Percentiles rank a stretch among this genome's conserved stretches.
Evolutionary conservation across 495 filamentous ascomycete species (phyloP).

Genomic region (Hypoxylon fragiforme): DNA sequence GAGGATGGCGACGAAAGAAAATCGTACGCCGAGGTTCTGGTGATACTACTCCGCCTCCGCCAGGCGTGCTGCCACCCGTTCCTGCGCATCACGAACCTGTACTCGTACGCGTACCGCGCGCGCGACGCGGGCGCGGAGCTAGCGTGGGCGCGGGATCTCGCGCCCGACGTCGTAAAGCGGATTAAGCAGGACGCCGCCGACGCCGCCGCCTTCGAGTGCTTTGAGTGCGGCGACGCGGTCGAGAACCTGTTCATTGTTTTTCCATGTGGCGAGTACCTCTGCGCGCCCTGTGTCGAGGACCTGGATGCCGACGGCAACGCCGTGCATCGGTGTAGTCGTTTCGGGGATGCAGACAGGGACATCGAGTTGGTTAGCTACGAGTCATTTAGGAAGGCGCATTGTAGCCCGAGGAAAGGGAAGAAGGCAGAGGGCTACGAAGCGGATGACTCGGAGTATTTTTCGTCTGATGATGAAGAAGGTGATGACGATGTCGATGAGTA

Average conservation of each 20-base stretch:
- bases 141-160: constrained; percentile 58
- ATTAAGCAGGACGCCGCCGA: too few relatives aligned
- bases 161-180: constrained; percentile 66
- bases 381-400: constrained; percentile 77
- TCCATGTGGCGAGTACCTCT: constrained; percentile 83
- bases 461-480: constrained; percentile 40
- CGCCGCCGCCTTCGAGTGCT: constrained; percentile 63
- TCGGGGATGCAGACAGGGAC: constrained; percentile 72
- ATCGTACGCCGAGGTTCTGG: constrained; percentile 81
- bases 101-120: constrained; percentile 63
- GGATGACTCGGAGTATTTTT: constrained; percentile 38
- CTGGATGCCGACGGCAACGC: constrained; percentile 37
- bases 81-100: constrained; percentile 44
- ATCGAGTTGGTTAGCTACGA: constrained; percentile 73
- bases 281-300: constrained; percentile 69
- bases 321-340: constrained; percentile 69
- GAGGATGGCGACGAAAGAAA: constrained; percentile 72
- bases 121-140: constrained; percentile 51
- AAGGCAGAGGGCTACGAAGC: constrained; percentile 10
- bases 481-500: constrained; percentile 41
- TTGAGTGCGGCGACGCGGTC: constrained; percentile 77
- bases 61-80: constrained; percentile 93
- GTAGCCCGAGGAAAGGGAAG: too few relatives aligned
- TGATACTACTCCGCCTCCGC: constrained; percentile 82
- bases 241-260: constrained; percentile 77